phyloP scores from a whole-genome alignment of 2,329 filamentous ascomycete species.

The Bipolaris bicolor region DNA sequence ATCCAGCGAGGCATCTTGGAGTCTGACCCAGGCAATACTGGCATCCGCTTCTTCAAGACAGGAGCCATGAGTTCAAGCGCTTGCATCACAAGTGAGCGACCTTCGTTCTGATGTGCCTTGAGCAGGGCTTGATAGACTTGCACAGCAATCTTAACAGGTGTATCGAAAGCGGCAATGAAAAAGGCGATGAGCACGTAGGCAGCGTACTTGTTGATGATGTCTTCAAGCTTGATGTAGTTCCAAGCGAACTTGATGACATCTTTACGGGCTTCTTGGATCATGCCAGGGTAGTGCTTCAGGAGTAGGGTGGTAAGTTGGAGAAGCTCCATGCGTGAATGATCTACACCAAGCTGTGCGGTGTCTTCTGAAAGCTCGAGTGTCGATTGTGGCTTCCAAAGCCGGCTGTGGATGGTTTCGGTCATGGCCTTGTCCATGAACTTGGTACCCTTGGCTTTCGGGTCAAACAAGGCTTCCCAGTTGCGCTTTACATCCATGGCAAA shows the following conservation, averaged over 20 bases:
- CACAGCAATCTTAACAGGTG: constrained; percentile 90
- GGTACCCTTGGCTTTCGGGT: constrained; percentile 62
- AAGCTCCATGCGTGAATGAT: constrained; percentile 94
- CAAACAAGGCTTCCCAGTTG: constrained; percentile 66
- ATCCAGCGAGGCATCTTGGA: constrained; percentile 87
- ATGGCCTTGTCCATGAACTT: constrained; percentile 84
- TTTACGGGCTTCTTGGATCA: constrained; percentile 89
- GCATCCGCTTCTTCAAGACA: constrained; percentile 82
- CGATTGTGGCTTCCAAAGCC: constrained; percentile 87
- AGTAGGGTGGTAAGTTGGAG: constrained; percentile 93
- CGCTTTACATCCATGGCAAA: constrained; percentile 95
- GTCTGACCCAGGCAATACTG: constrained; percentile 59
- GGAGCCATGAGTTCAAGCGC: constrained; percentile 95
- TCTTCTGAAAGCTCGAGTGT: constrained; percentile 83
- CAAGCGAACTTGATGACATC: constrained; percentile 99
- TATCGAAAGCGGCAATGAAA: constrained; percentile 97
- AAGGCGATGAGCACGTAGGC: constrained; percentile 97
- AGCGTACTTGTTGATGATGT: constrained; percentile 98
- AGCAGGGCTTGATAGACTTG: constrained; percentile 93
- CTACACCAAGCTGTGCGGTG: constrained; percentile 80
- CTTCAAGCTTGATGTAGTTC: constrained; percentile 95
- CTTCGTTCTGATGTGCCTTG: constrained; percentile 93
- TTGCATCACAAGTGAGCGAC: constrained; percentile 88
- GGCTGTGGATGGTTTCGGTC: constrained; percentile 87
- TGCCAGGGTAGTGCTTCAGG: constrained; percentile 90